Percentiles rank a stretch among this genome's conserved stretches.
phyloP scores from a whole-genome alignment of 2,329 filamentous ascomycete species.

The Nothomitra cinnamomea region DNA sequence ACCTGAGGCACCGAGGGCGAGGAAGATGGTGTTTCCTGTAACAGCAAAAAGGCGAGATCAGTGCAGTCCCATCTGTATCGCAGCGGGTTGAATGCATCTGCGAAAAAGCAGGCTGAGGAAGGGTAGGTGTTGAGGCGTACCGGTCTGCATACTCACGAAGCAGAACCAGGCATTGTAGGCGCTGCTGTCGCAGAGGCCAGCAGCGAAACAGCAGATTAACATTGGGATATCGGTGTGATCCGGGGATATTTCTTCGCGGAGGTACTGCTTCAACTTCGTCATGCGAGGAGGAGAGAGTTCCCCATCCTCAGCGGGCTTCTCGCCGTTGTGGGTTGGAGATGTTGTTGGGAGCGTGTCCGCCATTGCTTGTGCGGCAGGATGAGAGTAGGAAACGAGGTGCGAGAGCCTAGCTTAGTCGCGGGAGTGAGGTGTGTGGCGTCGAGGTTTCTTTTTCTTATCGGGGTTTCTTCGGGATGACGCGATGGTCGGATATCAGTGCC shows the following conservation, averaged over 20 bases:
- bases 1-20: slow-evolving; percentile 38
- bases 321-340: neutral
- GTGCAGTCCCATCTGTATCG: neutral
- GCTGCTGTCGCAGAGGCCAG: slow-evolving; percentile 30
- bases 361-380: too few species aligned
- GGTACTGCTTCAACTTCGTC: neutral
- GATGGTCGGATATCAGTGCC: too few species aligned
- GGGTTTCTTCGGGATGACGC: too few species aligned
- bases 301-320: too few species aligned
- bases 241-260: slow-evolving; percentile 3
- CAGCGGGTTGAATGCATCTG: too few species aligned
- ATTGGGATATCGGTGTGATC: slow-evolving; percentile 20
- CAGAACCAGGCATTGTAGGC: slow-evolving; percentile 31
- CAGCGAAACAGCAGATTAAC: slow-evolving; percentile 28
- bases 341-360: too few species aligned
- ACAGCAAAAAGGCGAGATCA: slow-evolving; percentile 12
- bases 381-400: too few species aligned
- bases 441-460: too few species aligned
- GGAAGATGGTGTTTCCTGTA: slow-evolving; percentile 48
- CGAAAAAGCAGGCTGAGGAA: neutral
- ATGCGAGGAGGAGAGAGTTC: too few species aligned
- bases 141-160: slow-evolving; percentile 35
- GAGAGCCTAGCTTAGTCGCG: too few species aligned
- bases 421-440: too few species aligned
- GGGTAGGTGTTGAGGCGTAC: too few species aligned